Percentiles rank a stretch among this genome's conserved stretches.
These are phyloP conservation scores for Psilocybe subaeruginosa DNA, from an alignment of 768 basidiomycete species.

Conservation along the genomic window DNA sequence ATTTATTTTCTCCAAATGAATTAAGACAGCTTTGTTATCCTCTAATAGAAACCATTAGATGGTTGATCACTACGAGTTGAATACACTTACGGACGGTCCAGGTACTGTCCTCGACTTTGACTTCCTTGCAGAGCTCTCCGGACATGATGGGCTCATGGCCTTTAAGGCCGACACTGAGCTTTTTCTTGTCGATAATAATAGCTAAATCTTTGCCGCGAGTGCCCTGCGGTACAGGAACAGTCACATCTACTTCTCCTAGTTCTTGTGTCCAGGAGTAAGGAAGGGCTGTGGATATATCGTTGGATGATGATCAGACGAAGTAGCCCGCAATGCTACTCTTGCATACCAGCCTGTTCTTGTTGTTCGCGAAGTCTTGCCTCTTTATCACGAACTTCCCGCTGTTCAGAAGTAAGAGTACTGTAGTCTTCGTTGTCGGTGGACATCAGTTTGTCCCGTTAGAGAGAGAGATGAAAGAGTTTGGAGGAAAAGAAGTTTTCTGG, in stretches of 20 bases:
- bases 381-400: slow-evolving; percentile 75
- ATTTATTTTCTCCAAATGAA: slow-evolving; percentile 89
- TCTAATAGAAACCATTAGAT: slow-evolving; percentile 44
- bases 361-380: slow-evolving; percentile 69
- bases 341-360: slow-evolving; percentile 83
- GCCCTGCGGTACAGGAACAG: slow-evolving; percentile 84
- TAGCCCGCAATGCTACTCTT: slow-evolving; percentile 16
- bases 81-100: slow-evolving; percentile 84
- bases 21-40: slow-evolving; percentile 70
- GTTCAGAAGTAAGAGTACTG: slow-evolving; percentile 75
- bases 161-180: slow-evolving; percentile 83
- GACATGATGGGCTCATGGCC: slow-evolving; percentile 82
- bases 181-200: slow-evolving; percentile 80
- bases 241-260: slow-evolving; percentile 83
- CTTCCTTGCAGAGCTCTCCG: slow-evolving; percentile 92
- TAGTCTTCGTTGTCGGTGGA: slow-evolving; percentile 16
- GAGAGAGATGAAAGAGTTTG: background rate
- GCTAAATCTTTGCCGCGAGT: slow-evolving; percentile 79
- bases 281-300: slow-evolving; percentile 54
- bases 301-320: slow-evolving; percentile 19
- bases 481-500: background rate
- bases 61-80: background rate
- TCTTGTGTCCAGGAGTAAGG: slow-evolving; percentile 94
- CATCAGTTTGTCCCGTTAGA: slow-evolving; percentile 1
- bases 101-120: slow-evolving; percentile 95